Conservation (phyloP, 495 filamentous ascomycete species). For the Hypoxylon trugodes region DNA sequence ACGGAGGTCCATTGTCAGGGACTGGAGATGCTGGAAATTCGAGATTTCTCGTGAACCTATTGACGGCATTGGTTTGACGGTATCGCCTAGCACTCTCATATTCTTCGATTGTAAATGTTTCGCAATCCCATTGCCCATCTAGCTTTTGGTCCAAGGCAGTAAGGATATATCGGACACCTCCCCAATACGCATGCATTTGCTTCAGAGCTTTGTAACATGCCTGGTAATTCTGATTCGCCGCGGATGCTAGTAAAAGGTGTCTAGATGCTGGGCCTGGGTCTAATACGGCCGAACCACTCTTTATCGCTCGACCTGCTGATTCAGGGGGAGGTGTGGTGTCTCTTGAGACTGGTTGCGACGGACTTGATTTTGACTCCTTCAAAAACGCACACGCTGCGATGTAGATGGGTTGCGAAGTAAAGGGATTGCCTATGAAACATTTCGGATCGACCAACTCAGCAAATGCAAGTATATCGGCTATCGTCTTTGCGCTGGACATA, state of each 20-base stretch:
- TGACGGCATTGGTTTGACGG: conserved; percentile 59
- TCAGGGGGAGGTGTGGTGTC: conserved; percentile 54
- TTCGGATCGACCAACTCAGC: conserved; percentile 80
- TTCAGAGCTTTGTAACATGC: conserved; percentile 82
- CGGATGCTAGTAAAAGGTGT: conserved; percentile 76
- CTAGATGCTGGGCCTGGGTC: conserved; percentile 65
- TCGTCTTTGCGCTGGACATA: conserved; percentile 89
- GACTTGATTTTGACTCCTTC: conserved; percentile 74
- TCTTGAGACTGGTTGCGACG: conserved; percentile 64
- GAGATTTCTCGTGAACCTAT: conserved; percentile 39
- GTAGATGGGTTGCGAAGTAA: conserved; percentile 89
- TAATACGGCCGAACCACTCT: conserved; percentile 25
- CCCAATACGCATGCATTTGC: conserved; percentile 81
- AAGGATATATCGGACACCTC: conserved; percentile 84
- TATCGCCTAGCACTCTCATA: conserved; percentile 70
- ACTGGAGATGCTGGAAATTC: conserved; percentile 49
- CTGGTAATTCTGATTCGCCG: conserved; percentile 81
- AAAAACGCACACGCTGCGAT: conserved; percentile 88
- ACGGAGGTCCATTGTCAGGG: conserved; percentile 56
- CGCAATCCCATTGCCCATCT: conserved; percentile 81
- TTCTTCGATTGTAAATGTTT: conserved; percentile 80
- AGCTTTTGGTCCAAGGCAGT: conserved; percentile 87
- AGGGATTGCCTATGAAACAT: conserved; percentile 84
- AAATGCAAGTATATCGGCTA: conserved; percentile 83
- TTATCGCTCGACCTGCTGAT: conserved; percentile 25